phyloP scores from a whole-genome alignment of 2,329 filamentous ascomycete species.

The Fusarium circinatum region DNA sequence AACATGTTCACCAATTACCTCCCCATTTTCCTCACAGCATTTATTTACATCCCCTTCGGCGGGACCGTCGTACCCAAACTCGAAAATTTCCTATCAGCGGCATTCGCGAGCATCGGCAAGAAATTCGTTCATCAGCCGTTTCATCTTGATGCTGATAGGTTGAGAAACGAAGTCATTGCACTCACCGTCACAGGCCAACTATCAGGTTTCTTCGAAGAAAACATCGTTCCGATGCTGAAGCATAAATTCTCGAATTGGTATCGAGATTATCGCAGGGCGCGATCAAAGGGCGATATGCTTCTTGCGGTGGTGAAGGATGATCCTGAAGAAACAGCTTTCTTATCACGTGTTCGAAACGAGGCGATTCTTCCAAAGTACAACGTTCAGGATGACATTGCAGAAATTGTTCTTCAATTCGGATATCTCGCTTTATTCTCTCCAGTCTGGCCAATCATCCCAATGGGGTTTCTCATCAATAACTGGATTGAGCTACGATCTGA shows the following conservation, averaged over 20 bases:
- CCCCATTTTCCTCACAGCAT: constrained; percentile 79
- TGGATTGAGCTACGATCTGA: constrained; percentile 82
- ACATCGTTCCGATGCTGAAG: constrained; percentile 75
- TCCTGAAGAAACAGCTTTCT: constrained; percentile 71
- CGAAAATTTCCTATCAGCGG: constrained; percentile 66
- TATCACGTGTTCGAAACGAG: constrained; percentile 72
- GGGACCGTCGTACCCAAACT: constrained; percentile 73
- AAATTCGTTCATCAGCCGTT: constrained; percentile 67
- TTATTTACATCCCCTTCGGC: constrained; percentile 82
- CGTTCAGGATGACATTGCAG: constrained; percentile 76
- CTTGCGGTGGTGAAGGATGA: constrained; percentile 63
- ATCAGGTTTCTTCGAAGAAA: constrained; percentile 76
- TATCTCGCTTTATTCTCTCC: constrained; percentile 79
- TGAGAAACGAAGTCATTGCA: constrained; percentile 79
- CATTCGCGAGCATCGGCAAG: constrained; percentile 55
- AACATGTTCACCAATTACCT: constrained; percentile 86
- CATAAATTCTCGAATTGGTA: constrained; percentile 63
- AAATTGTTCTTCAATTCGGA: constrained; percentile 79
- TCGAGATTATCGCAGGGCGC: constrained; percentile 50
- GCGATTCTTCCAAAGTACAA: constrained; percentile 76
- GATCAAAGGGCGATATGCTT: constrained; percentile 55
- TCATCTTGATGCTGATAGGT: constrained; percentile 70
- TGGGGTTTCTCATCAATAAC: constrained; percentile 80
- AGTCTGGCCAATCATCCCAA: constrained; percentile 78
- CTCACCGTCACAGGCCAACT: constrained; percentile 79